Percentiles rank a stretch among this genome's conserved stretches.
Evolutionary conservation across 2,329 filamentous ascomycete species (phyloP).

Genomic region (Alternaria gaisen): DNA sequence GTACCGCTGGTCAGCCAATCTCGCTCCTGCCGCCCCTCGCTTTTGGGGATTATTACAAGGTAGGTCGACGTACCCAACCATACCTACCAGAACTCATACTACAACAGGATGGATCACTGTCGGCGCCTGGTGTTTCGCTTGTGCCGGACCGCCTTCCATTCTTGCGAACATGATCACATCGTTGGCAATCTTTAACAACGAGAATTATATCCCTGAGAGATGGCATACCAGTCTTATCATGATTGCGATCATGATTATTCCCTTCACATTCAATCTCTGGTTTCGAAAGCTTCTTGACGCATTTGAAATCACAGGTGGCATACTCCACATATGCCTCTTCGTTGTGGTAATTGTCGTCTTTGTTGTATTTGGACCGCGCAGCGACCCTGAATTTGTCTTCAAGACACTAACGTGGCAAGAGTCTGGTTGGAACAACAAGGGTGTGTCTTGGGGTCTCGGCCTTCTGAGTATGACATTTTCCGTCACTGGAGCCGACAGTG

Average conservation of each 20-base stretch:
- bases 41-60: slow-evolving; percentile 46
- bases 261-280: slow-evolving; percentile 55
- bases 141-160: slow-evolving; percentile 37
- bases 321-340: slow-evolving; percentile 60
- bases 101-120: slow-evolving; percentile 54
- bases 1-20: slow-evolving; percentile 44
- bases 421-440: slow-evolving; percentile 54
- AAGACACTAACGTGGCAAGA: slow-evolving; percentile 54
- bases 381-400: slow-evolving; percentile 55
- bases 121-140: slow-evolving; percentile 49
- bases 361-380: slow-evolving; percentile 53
- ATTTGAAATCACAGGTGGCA: slow-evolving; percentile 57
- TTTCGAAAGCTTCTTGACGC: slow-evolving; percentile 56
- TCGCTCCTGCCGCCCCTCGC: slow-evolving; percentile 32
- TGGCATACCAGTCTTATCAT: slow-evolving; percentile 62
- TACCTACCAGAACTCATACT: slow-evolving; percentile 31
- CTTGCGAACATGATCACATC: slow-evolving; percentile 37
- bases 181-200: slow-evolving; percentile 50
- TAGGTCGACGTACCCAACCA: background rate
- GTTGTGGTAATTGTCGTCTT: slow-evolving; percentile 59
- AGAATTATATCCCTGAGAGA: slow-evolving; percentile 46
- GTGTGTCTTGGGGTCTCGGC: slow-evolving; percentile 55
- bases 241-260: slow-evolving; percentile 53
- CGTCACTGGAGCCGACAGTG: slow-evolving; percentile 57
- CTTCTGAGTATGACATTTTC: slow-evolving; percentile 46